Percentiles rank a stretch among this genome's conserved stretches.
Conservation (phyloP, 495 filamentous ascomycete genomes). For the Bombardia bombarda region DNA sequence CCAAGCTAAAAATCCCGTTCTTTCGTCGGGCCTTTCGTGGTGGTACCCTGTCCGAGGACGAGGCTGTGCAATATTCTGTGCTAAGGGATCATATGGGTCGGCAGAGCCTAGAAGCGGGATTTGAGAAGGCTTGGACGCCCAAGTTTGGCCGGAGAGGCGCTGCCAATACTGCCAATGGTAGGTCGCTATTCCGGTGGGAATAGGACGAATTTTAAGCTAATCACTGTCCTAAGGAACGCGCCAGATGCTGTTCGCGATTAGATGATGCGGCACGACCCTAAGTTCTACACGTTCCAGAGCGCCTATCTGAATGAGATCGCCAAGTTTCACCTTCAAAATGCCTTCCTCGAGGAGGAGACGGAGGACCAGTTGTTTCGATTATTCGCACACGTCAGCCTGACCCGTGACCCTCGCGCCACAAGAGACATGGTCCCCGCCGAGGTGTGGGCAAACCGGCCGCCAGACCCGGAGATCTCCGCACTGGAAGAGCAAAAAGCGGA, state of each 20-base stretch:
- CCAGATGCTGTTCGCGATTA: too few relatives aligned
- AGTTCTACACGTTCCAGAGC: too few relatives aligned
- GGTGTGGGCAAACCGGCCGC: slow-evolving; percentile 7
- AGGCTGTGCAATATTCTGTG: slow-evolving; percentile 5
- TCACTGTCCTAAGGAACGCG: background rate
- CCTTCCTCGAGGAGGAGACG: slow-evolving; percentile 7
- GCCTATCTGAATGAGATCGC: too few relatives aligned
- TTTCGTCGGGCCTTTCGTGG: too few relatives aligned
- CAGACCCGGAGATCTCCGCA: slow-evolving; percentile 13
- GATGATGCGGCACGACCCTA: too few relatives aligned
- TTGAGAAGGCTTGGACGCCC: slow-evolving; percentile 1
- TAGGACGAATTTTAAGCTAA: too few relatives aligned
- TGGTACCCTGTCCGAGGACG: slow-evolving; percentile 1
- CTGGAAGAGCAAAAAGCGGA: slow-evolving; percentile 10
- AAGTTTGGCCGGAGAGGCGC: slow-evolving; percentile 5
- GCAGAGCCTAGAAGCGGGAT: slow-evolving; percentile 5
- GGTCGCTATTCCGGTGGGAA: too few relatives aligned
- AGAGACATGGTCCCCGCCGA: slow-evolving; percentile 13
- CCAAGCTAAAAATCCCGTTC: slow-evolving; percentile 13
- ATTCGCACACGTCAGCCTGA: slow-evolving; percentile 17
- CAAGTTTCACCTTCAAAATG: slow-evolving; percentile 14
- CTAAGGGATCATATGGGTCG: slow-evolving; percentile 5
- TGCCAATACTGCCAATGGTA: slow-evolving; percentile 10
- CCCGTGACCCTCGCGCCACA: slow-evolving; percentile 15
- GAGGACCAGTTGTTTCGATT: slow-evolving; percentile 9